These are phyloP conservation scores for Pseudogymnoascus sp. DNA, from an alignment of 2,329 filamentous ascomycete species.

Conservation along the genomic window DNA sequence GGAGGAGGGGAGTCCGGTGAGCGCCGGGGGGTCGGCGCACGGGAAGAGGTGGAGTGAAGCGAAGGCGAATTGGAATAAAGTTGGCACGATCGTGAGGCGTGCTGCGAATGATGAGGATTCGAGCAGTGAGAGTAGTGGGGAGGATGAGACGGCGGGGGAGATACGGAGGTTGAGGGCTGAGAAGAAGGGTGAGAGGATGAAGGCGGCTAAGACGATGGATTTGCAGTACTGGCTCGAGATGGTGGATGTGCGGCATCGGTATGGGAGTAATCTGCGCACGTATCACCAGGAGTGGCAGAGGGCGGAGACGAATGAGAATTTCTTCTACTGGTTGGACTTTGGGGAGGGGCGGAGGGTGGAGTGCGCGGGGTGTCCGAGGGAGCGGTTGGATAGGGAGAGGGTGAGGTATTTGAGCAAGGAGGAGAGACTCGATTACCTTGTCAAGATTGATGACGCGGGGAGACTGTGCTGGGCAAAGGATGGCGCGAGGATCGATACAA, in stretches of 20 bases:
- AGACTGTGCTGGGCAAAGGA: slow-evolving; percentile 84
- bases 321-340: slow-evolving; percentile 88
- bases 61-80: slow-evolving; percentile 67
- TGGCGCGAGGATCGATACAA: slow-evolving; percentile 67
- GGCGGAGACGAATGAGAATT: slow-evolving; percentile 70
- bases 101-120: slow-evolving; percentile 59
- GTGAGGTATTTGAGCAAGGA: slow-evolving; percentile 78
- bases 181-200: slow-evolving; percentile 49
- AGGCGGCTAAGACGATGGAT: slow-evolving; percentile 71
- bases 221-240: slow-evolving; percentile 73
- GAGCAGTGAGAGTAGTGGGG: slow-evolving; percentile 15
- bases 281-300: slow-evolving; percentile 84
- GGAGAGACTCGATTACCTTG: slow-evolving; percentile 73
- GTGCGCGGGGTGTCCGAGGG: slow-evolving; percentile 62
- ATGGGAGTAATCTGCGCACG: slow-evolving; percentile 70
- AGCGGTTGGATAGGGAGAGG: slow-evolving; percentile 66
- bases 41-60: slow-evolving; percentile 32
- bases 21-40: slow-evolving; percentile 18
- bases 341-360: slow-evolving; percentile 67
- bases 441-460: slow-evolving; percentile 65
- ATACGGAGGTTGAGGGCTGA: slow-evolving; percentile 36
- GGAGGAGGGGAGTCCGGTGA: slow-evolving; percentile 7
- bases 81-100: slow-evolving; percentile 59
- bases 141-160: slow-evolving; percentile 29
- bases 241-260: slow-evolving; percentile 79